phyloP scores from a whole-genome alignment of 1,284 basidiomycete genomes.

The Pulchroboletus neoregius region DNA sequence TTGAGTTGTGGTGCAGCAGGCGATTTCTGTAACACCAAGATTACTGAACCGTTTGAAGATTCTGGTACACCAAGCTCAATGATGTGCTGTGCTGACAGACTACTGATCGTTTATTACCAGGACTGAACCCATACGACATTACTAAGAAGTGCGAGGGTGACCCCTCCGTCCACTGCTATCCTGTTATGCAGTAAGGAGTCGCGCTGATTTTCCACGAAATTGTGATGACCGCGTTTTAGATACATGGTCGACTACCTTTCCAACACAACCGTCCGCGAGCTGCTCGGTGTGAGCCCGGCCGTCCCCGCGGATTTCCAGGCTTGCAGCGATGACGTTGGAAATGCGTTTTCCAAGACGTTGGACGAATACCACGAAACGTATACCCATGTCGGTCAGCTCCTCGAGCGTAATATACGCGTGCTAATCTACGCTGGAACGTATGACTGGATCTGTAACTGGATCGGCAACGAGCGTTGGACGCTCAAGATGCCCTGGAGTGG shows the following conservation, averaged over 20 bases:
- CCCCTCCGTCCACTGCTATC: conserved; percentile 44
- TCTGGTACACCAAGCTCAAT: conserved; percentile 32
- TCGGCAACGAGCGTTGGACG: conserved; percentile 66
- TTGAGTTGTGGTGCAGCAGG: conserved; percentile 50
- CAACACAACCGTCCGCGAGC: conserved; percentile 43
- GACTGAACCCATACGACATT: conserved; percentile 57
- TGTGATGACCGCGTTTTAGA: conserved; percentile 30
- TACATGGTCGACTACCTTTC: conserved; percentile 52
- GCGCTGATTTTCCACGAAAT: neutral
- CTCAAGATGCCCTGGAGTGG: conserved; percentile 57
- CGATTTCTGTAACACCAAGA: conserved; percentile 41
- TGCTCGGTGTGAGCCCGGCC: conserved; percentile 54
- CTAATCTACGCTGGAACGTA: conserved; percentile 70
- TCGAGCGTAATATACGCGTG: conserved; percentile 68
- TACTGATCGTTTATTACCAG: conserved; percentile 23
- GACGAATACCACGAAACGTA: conserved; percentile 44
- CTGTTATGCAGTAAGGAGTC: conserved; percentile 38
- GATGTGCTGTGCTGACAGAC: neutral
- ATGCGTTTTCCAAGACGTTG: conserved; percentile 36
- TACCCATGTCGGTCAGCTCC: conserved; percentile 60
- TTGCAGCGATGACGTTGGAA: conserved; percentile 42
- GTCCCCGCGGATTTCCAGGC: conserved; percentile 43
- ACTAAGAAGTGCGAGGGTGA: conserved; percentile 49
- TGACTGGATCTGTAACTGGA: conserved; percentile 74
- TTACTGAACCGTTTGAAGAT: conserved; percentile 30